Evolutionary conservation across 1,284 basidiomycete species (phyloP).

Genomic region (Heterobasidion parviporum): DNA sequence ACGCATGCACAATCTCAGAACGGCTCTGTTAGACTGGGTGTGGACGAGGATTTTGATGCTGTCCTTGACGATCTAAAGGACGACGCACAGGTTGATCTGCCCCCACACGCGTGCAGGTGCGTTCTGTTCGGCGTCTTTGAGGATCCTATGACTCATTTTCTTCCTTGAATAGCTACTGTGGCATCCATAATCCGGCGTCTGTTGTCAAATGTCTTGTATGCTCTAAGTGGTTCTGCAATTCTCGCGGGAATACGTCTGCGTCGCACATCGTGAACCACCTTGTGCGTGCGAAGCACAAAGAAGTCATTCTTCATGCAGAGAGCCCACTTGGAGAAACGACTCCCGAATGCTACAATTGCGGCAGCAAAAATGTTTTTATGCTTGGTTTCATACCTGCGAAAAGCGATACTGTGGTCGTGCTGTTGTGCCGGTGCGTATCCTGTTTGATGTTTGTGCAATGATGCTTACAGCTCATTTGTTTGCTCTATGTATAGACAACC

Average conservation of each 20-base stretch:
- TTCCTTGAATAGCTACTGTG: constrained; percentile 72
- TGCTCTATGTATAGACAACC: constrained; percentile 62
- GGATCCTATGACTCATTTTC: background rate
- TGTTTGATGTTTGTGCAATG: background rate
- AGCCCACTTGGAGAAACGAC: constrained; percentile 94
- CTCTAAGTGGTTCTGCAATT: constrained; percentile 99
- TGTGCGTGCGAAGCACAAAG: constrained; percentile 98
- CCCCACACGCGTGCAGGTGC: constrained; percentile 90
- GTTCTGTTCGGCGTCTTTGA: constrained; percentile 17
- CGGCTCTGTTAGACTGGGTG: constrained; percentile 16
- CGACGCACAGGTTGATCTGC: constrained; percentile 76
- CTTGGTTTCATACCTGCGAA: constrained; percentile 99
- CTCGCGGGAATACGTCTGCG: constrained; percentile 95
- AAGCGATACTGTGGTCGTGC: constrained; percentile 96
- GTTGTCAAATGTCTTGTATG: constrained; percentile 97
- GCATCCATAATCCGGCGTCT: constrained; percentile 95
- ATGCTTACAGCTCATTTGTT: background rate
- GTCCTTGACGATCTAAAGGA: constrained; percentile 85
- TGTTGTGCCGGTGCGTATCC: constrained; percentile 82
- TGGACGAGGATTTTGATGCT: constrained; percentile 82
- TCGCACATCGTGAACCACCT: constrained; percentile 99
- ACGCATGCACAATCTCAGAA: constrained; percentile 21
- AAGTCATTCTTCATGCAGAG: constrained; percentile 94
- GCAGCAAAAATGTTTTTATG: constrained; percentile 99
- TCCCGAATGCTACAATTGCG: constrained; percentile 98